phyloP scores from a whole-genome alignment of 108 stramenopile genomes.

The Skeletonema grethae region DNA sequence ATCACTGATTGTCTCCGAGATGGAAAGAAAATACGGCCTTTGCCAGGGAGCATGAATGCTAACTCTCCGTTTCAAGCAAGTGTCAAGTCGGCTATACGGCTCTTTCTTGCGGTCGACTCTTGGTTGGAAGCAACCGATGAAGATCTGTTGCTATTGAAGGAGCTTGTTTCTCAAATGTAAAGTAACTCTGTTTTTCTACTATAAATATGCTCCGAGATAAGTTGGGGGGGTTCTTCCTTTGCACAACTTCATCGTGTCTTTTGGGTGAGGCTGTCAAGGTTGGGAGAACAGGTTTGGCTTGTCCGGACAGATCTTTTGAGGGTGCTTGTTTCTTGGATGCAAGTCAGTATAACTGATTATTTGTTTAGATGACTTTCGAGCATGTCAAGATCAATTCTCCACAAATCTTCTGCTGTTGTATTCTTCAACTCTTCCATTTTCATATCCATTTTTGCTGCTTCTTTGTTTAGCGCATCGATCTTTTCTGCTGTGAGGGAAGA shows the following conservation, averaged over 20 bases:
- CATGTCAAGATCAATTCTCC: conserved; percentile 81
- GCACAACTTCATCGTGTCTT: too few species aligned
- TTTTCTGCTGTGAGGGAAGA: conserved; percentile 79
- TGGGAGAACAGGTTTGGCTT: too few species aligned
- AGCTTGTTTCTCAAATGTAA: conserved; percentile 31
- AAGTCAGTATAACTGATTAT: not conserved
- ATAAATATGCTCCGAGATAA: too few species aligned
- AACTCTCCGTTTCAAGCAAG: conserved; percentile 55
- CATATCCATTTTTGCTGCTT: conserved; percentile 59
- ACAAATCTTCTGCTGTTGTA: conserved; percentile 70
- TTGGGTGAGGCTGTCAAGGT: too few species aligned
- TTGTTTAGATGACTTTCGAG: conserved; percentile 61
- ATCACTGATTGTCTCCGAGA: conserved; percentile 68
- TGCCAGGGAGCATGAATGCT: conserved; percentile 55
- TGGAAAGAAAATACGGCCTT: conserved; percentile 55
- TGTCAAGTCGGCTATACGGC: conserved; percentile 48
- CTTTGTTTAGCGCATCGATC: conserved; percentile 65
- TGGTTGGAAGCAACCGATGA: conserved; percentile 62
- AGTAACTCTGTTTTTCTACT: too few species aligned
- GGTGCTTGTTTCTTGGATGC: conserved; percentile 9
- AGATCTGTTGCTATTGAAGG: conserved; percentile 40
- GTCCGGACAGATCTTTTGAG: conserved; percentile 5
- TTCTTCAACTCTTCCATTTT: conserved; percentile 56
- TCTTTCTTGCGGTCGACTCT: conserved; percentile 54
- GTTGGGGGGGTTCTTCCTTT: too few species aligned